Conservation (phyloP, 352 stramenopile species). For the Pythium angustatum region DNA sequence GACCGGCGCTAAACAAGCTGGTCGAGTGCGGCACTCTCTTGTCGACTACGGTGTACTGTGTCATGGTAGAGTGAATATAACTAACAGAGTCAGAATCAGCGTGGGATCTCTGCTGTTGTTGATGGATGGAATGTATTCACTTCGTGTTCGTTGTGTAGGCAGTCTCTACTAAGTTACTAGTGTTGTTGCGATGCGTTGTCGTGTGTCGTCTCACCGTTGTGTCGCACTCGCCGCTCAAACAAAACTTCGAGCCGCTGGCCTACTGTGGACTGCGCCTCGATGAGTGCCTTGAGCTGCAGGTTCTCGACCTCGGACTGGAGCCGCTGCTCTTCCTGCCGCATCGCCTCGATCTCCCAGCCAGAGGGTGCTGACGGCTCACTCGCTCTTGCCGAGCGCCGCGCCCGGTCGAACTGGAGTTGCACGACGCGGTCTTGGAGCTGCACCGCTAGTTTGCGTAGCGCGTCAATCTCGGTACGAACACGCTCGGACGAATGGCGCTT, state of each 20-base stretch:
- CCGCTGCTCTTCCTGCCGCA: not conserved
- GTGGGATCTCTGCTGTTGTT: too few species aligned
- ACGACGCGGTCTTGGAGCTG: conserved; percentile 8
- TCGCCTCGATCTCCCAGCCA: conserved; percentile 4
- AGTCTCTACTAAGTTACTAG: too few species aligned
- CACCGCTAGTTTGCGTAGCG: not conserved
- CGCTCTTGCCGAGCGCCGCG: too few species aligned
- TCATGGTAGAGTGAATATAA: too few species aligned
- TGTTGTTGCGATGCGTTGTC: too few species aligned
- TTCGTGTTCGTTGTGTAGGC: too few species aligned
- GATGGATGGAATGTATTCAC: too few species aligned
- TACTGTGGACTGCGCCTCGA: conserved; percentile 2
- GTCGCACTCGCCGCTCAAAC: not conserved
- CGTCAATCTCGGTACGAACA: not conserved
- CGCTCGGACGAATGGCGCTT: conserved; percentile 12
- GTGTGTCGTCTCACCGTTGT: not conserved
- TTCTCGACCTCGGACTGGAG: conserved; percentile 11
- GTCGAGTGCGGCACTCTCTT: too few species aligned
- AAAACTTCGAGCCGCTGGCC: not conserved
- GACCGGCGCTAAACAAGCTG: too few species aligned
- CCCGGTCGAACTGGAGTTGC: not conserved
- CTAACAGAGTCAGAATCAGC: too few species aligned
- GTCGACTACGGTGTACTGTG: too few species aligned
- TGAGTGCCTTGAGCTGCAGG: not conserved
- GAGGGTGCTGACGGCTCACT: too few species aligned